phyloP scores from a whole-genome alignment of 2,329 filamentous ascomycete species.

The Hirsutella minnesotensis region DNA sequence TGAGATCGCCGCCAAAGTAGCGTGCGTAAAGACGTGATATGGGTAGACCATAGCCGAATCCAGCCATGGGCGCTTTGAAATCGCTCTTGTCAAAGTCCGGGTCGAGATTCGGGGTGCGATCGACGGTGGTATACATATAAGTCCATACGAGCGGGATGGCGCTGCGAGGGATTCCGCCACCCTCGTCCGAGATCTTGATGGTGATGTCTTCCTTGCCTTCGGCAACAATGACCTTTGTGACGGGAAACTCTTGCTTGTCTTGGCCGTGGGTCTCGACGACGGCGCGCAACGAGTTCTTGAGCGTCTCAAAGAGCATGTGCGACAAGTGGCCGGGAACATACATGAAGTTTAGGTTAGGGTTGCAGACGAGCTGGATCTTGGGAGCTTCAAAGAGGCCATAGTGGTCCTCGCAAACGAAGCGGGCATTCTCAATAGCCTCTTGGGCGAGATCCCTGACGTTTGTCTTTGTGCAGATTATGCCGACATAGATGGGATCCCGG shows the following conservation, averaged over 20 bases:
- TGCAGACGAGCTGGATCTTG: slow-evolving; percentile 92
- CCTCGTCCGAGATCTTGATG: slow-evolving; percentile 95
- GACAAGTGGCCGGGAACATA: slow-evolving; percentile 98
- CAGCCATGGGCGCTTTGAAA: slow-evolving; percentile 98
- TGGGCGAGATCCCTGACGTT: slow-evolving; percentile 91
- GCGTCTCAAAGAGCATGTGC: slow-evolving; percentile 98
- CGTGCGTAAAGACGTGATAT: slow-evolving; percentile 89
- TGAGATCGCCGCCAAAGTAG: slow-evolving; percentile 95
- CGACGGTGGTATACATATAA: slow-evolving; percentile 99
- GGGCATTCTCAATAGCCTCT: slow-evolving; percentile 95
- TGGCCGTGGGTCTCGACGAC: slow-evolving; percentile 92
- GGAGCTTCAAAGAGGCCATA: slow-evolving; percentile 96
- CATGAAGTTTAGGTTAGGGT: slow-evolving; percentile 93
- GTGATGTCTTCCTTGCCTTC: slow-evolving; percentile 98
- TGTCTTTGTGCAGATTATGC: slow-evolving; percentile 97
- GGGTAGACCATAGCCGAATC: slow-evolving; percentile 93
- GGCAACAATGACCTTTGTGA: slow-evolving; percentile 94
- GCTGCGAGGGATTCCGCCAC: slow-evolving; percentile 85
- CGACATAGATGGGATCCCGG: slow-evolving; percentile 86
- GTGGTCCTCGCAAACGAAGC: slow-evolving; percentile 98
- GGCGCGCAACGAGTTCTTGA: slow-evolving; percentile 95
- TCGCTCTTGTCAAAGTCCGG: slow-evolving; percentile 98
- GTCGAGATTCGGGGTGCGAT: slow-evolving; percentile 86
- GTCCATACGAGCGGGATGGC: slow-evolving; percentile 98
- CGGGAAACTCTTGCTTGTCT: slow-evolving; percentile 90